Percentiles rank a stretch among this genome's conserved stretches.
phyloP scores from a whole-genome alignment of 2,329 filamentous ascomycete genomes.

The Fusarium redolens region DNA sequence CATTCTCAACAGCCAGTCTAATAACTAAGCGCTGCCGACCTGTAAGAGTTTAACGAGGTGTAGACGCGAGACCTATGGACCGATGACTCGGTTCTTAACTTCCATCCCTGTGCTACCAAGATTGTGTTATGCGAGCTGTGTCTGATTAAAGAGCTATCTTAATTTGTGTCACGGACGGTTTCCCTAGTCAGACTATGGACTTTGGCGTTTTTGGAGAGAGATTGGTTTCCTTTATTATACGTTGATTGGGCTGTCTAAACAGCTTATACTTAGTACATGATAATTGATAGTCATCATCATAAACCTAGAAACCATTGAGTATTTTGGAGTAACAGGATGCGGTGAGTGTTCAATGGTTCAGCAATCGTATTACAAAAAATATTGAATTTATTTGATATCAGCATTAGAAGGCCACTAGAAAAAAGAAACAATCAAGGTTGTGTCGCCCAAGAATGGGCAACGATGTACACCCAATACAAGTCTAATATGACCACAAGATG shows the following conservation, averaged over 20 bases:
- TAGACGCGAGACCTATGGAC: neutral
- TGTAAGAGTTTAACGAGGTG: neutral
- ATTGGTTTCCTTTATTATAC: slow-evolving; percentile 7
- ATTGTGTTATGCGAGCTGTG: neutral
- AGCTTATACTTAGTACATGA: neutral
- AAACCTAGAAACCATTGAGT: neutral
- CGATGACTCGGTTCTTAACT: neutral
- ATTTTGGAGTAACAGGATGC: neutral
- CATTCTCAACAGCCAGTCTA: slow-evolving; percentile 95
- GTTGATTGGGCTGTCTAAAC: neutral
- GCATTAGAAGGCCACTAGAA: slow-evolving; percentile 73
- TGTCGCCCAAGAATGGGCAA: slow-evolving; percentile 47
- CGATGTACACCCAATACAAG: slow-evolving; percentile 40
- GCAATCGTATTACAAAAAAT: slow-evolving; percentile 41
- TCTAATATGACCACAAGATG: slow-evolving; percentile 37
- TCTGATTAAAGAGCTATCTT: slow-evolving; percentile 8
- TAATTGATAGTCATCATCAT: neutral
- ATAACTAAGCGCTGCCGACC: slow-evolving; percentile 70
- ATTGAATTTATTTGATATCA: slow-evolving; percentile 66
- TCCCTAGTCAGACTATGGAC: neutral
- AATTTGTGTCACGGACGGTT: neutral
- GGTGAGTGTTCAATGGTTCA: neutral
- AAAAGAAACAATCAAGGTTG: slow-evolving; percentile 56
- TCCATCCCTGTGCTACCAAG: slow-evolving; percentile 1
- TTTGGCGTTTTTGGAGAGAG: slow-evolving; percentile 17